phyloP scores from a whole-genome alignment of 495 filamentous ascomycete genomes.

The Neurospora pannonica region DNA sequence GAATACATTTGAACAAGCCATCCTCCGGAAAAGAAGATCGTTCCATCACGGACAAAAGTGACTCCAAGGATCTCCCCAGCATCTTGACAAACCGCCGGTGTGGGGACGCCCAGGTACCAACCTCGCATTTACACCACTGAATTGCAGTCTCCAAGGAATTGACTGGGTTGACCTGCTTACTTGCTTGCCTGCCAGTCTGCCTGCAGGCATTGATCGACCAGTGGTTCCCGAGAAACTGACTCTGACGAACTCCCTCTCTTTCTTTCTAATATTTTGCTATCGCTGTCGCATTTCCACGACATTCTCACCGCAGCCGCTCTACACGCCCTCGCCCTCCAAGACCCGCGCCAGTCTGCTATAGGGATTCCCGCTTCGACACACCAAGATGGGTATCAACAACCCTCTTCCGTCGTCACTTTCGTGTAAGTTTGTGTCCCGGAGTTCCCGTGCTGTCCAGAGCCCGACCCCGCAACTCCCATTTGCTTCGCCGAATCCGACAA shows the following conservation, averaged over 20 bases:
- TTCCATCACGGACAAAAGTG: background rate
- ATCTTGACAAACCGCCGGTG: background rate
- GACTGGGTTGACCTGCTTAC: background rate
- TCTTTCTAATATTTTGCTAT: background rate
- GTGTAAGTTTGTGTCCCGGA: constrained; percentile 35
- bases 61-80: background rate
- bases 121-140: background rate
- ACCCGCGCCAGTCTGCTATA: background rate
- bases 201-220: background rate
- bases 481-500: background rate
- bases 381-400: constrained; percentile 46
- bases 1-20: background rate
- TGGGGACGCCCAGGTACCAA: background rate
- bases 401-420: constrained; percentile 49
- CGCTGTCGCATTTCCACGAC: background rate
- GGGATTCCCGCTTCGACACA: background rate
- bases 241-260: background rate
- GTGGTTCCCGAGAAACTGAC: background rate
- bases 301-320: background rate
- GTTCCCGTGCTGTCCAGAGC: constrained; percentile 8
- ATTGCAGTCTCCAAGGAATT: background rate
- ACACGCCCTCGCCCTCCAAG: background rate
- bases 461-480: background rate
- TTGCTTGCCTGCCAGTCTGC: background rate
- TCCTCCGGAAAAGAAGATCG: background rate